Evolutionary conservation across 768 basidiomycete species (phyloP), one percentile per base, ranked within the genome.

Genomic region (Fibroporia radiculosa): DNA sequence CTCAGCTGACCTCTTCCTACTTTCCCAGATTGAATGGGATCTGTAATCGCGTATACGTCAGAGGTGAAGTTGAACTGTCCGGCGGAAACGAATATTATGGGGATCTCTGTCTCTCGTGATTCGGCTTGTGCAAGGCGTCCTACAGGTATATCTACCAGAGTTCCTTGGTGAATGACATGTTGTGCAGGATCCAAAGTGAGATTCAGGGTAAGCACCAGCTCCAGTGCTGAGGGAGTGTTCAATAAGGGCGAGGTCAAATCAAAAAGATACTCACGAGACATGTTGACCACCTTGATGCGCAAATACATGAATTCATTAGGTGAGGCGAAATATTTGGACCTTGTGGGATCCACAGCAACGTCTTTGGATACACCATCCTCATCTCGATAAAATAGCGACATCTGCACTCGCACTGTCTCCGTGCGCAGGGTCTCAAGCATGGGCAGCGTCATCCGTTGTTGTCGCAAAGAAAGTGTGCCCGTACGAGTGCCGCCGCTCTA

Each of bases 391-490:
- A 60, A 56, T 31, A 91, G 61, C 0, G 69, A 69, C 50, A 95
- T 56, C 3, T 72, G 62, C 22, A 95, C 67, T 5, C 68, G 70
- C 10, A 82, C 76, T 6, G 74, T 69, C 53, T 92, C 83, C 27
- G 75, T 75, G 22, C 82, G 81, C 31, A 96, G 63, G 19, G 77
- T 74, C 41, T 89, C 80, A 13, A 96, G 66, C 85, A 96, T 92
- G 0, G 75, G 77, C 38, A 77, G 57, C 3, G 88, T 81, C 66
- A 98, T 73, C 13, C 82, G 69, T 49, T 93, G 87, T 35, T 77
- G 73, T 44, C 93, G 73, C 25, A 98, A 67, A 6, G 82, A 84
- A 27, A 98, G 66, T 47, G 78, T 74, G 4, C 95, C 95, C 3
- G 70, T 67, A 16, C 95, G 80, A 27, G 67, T 72, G 2, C 90